Evolutionary conservation across 1,284 basidiomycete species (phyloP).

Genomic region (Ceratobasidium theobromae): DNA sequence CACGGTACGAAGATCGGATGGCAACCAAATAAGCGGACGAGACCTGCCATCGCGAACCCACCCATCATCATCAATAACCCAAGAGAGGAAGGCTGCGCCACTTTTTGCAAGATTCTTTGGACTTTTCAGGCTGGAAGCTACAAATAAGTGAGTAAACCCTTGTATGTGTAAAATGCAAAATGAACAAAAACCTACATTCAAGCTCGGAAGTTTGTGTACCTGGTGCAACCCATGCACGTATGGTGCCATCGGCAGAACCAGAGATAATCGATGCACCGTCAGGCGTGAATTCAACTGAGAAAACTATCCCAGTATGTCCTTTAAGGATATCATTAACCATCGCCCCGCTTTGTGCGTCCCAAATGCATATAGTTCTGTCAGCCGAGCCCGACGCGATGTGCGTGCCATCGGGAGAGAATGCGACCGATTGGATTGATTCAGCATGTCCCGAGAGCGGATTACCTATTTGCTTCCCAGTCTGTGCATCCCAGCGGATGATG

Average conservation of each 20-base stretch:
- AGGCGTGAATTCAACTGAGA: neutral
- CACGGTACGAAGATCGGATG: neutral
- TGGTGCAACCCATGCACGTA: neutral
- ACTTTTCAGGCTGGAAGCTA: no score
- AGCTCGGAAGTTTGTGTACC: neutral
- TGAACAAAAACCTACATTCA: neutral
- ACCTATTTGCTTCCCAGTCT: no score
- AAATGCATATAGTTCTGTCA: neutral
- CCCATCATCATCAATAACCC: neutral
- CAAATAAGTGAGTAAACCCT: neutral
- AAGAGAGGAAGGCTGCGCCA: no score
- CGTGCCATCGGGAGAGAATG: slow-evolving; percentile 34
- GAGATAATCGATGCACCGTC: neutral
- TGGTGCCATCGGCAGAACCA: neutral
- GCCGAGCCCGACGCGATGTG: slow-evolving; percentile 27
- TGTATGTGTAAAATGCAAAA: neutral
- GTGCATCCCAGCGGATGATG: no score
- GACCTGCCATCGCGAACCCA: neutral
- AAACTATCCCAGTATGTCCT: neutral
- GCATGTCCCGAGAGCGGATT: no score
- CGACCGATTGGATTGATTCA: no score
- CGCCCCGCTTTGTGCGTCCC: neutral
- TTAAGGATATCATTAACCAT: neutral
- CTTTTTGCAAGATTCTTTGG: no score
- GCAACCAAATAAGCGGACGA: neutral